Percentiles rank a stretch among this genome's conserved stretches.
These are phyloP conservation scores for Diaporthe humulicola DNA, from an alignment of 2,329 filamentous ascomycete species.

Conservation along the genomic window DNA sequence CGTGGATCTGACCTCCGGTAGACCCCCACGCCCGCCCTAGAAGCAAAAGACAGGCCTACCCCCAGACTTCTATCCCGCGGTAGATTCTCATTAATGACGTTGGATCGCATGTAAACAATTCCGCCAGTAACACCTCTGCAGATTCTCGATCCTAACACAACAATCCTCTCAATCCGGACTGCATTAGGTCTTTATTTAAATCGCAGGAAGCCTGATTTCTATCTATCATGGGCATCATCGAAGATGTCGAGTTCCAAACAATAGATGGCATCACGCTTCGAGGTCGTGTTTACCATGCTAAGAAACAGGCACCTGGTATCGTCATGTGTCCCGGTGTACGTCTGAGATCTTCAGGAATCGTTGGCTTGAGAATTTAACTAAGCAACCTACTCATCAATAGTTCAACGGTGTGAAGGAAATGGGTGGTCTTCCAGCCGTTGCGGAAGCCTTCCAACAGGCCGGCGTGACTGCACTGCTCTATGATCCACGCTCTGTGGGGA, in stretches of 20 bases:
- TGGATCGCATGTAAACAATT: background rate
- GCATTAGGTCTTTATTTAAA: background rate
- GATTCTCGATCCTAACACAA: background rate
- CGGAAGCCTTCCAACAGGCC: slow-evolving; percentile 41
- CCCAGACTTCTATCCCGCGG: slow-evolving; percentile 3
- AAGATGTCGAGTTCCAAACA: slow-evolving; percentile 17
- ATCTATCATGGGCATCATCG: slow-evolving; percentile 11
- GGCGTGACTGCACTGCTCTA: slow-evolving; percentile 49
- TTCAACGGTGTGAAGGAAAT: slow-evolving; percentile 23
- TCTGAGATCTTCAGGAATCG: background rate
- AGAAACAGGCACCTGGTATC: slow-evolving; percentile 11
- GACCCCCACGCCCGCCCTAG: background rate
- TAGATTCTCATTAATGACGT: slow-evolving; percentile 1
- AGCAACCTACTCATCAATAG: slow-evolving; percentile 1
- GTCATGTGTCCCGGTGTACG: slow-evolving; percentile 14
- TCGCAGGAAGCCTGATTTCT: background rate
- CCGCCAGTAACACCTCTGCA: background rate
- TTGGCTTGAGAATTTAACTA: background rate
- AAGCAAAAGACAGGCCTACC: slow-evolving; percentile 3
- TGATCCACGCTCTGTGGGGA: slow-evolving; percentile 51
- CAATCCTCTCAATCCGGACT: background rate
- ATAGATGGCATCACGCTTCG: background rate
- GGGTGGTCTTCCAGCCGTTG: background rate
- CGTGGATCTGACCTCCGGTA: too few species aligned
- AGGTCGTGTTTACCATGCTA: slow-evolving; percentile 11